Evolutionary conservation across 2,329 filamentous ascomycete genomes (phyloP), one percentile per base, ranked within the genome.

Genomic region (Orbilia oligospora): DNA sequence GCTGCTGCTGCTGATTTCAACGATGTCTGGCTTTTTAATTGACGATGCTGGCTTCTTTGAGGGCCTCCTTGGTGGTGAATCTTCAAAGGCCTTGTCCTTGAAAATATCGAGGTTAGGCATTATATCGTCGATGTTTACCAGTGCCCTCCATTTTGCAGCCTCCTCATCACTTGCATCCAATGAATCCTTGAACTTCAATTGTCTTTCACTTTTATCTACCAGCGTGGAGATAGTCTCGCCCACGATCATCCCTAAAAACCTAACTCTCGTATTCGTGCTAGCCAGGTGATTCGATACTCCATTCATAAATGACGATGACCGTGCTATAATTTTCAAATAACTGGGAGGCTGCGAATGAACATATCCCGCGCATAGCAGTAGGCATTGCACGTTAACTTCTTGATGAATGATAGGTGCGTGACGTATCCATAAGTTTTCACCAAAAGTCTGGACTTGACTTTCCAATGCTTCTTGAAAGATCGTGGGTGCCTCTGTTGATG

Each of bases 161-260:
- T 97, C 94, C 0, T 89, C 87, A 0, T 88, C 90, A 53, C 90
- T 88, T 83, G 90, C 90, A 76, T 97, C 94, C 20, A 96, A 92
- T 82, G 94, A 88, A 44, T 94, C 91, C 82, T 99, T 98, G 77
- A 92, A 90, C 83, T 99, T 90, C 70, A 87, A 90, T 72, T 91
- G 91, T 8, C 91, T 91, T 27, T 88, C 88, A 81, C 92, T 92
- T 51, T 80, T 80, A 64, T 82, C 81, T 14, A 90, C 86, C 61
- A 97, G 84, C 55, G 86, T 85, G 0, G 90, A 91, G 1, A 91
- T 86, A 0, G 91, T 89, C 81, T 93, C 93, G 3, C 93, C 96
- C 36, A 97, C 90, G 1, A 92, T 87, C 90, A 99, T 97, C 0
- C 96, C 96, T 0, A 99, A 87, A 81, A 97, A 93, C 18, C 94